Evolutionary conservation across 768 basidiomycete species (phyloP).

Genomic region (Agaricus sinodeliciosus): DNA sequence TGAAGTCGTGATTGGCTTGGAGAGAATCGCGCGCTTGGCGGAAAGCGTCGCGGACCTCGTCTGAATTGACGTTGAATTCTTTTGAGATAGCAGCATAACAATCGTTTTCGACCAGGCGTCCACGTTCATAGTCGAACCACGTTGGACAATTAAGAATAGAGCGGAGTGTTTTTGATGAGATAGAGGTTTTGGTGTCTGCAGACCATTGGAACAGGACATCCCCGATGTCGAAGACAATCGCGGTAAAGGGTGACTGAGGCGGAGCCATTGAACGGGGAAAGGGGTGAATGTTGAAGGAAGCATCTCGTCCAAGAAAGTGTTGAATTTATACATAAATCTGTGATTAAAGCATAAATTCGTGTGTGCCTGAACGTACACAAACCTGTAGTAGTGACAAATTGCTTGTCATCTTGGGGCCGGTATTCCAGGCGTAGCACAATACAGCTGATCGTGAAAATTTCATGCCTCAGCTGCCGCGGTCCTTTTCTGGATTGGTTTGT

Average conservation of each 20-base stretch:
- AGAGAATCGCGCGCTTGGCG: conserved; percentile 42
- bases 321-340: conserved; percentile 5
- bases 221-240: conserved; percentile 48
- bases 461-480: background rate
- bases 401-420: conserved; percentile 1
- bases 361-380: conserved; percentile 6
- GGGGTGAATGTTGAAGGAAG: background rate
- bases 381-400: background rate
- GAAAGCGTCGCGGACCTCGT: conserved; percentile 38
- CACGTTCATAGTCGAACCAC: conserved; percentile 51
- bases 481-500: background rate
- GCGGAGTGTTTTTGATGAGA: conserved; percentile 33
- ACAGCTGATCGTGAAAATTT: conserved; percentile 6
- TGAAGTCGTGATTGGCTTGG: conserved; percentile 35
- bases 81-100: conserved; percentile 34
- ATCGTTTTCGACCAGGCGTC: conserved; percentile 34
- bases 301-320: background rate
- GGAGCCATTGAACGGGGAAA: conserved; percentile 1
- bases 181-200: conserved; percentile 32
- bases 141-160: conserved; percentile 36
- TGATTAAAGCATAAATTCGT: background rate
- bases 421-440: background rate
- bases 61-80: conserved; percentile 30
- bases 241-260: conserved; percentile 15
- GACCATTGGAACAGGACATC: conserved; percentile 55